Evolutionary conservation across 805 yeast species (phyloP), one percentile per base, ranked within the genome.

Genomic region (Yueomyces sinensis): DNA sequence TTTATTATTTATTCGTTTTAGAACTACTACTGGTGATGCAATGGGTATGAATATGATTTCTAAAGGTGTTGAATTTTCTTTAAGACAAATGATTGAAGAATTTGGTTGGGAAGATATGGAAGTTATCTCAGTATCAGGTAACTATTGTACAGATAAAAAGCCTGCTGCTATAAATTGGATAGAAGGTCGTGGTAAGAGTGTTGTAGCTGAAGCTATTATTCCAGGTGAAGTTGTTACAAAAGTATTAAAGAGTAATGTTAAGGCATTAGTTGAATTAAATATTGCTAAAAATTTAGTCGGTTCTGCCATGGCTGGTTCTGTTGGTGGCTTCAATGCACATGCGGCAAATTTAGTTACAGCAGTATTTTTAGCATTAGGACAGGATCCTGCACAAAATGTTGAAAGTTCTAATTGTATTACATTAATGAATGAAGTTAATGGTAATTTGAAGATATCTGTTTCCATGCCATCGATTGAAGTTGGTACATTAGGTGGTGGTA

Each of bases 41-140:
- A 91, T 91, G 99, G 99, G 99, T 44, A 91, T 91, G 99, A 91
- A 91, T 58, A 91, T 91, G 99, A 91, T 91, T 41, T 89, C 97
- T 20, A 91, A 91, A 62, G 99, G 98, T 59, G 95, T 86, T 31
- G 99, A 91, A 56, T 69, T 66, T 56, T 74, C 95, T 1, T 70
- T 91, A 51, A 76, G 76, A 41, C 74, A 70, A 55, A 84, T 91
- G 95, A 74, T 71, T 30, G 82, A 79, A 49, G 87, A 79, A 48
- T 77, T 78, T 55, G 97, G 95, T 3, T 91, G 89, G 75, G 76
- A 74, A 17, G 98, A 91, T 60, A 91, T 91, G 99, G 74, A 71
- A 41, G 71, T 91, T 39, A 76, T 91, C 33, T 82, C 96, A 3
- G 81, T 91, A 34, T 84, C 95, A 16, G 99, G 98, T 59, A 91